A percentile compares a stretch with the other conserved stretches of the same genome.
phyloP scores from a whole-genome alignment of 2,329 filamentous ascomycete genomes.

The Leptographium wingfieldii region DNA sequence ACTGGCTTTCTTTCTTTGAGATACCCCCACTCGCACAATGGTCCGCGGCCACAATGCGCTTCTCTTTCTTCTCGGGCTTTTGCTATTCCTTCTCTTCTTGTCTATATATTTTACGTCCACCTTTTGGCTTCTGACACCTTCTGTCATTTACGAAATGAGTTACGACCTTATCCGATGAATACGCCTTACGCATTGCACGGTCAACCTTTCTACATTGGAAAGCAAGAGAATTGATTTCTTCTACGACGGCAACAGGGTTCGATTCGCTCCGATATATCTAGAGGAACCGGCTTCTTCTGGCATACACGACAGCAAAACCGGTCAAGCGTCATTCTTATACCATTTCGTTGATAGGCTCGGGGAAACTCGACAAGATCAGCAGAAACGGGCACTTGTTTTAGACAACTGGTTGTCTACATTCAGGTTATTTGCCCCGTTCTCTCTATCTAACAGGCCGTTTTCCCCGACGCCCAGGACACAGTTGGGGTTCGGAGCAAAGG shows the following conservation, averaged over 20 bases:
- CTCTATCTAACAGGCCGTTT: neutral
- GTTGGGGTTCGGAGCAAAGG: neutral
- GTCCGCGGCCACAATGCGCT: conserved; percentile 1
- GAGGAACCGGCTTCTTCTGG: neutral
- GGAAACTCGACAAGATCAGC: neutral
- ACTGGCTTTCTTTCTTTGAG: conserved; percentile 13
- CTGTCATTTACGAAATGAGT: conserved; percentile 7
- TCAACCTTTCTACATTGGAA: conserved; percentile 17
- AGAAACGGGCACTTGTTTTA: neutral
- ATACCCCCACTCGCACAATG: conserved; percentile 8
- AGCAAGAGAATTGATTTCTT: conserved; percentile 34
- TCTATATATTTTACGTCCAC: conserved; percentile 14
- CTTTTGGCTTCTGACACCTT: conserved; percentile 4
- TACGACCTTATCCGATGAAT: conserved; percentile 10
- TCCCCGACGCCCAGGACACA: neutral
- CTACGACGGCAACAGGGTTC: neutral
- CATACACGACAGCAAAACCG: neutral
- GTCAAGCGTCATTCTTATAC: neutral
- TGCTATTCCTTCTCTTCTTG: conserved; percentile 15
- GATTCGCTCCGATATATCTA: neutral
- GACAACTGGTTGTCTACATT: conserved; percentile 3
- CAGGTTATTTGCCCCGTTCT: neutral
- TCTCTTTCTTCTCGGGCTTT: conserved; percentile 6
- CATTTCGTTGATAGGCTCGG: neutral
- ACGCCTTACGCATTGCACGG: conserved; percentile 4